Conservation (phyloP, 2,329 filamentous ascomycete genomes). For the Rhynchosporium secalis region DNA sequence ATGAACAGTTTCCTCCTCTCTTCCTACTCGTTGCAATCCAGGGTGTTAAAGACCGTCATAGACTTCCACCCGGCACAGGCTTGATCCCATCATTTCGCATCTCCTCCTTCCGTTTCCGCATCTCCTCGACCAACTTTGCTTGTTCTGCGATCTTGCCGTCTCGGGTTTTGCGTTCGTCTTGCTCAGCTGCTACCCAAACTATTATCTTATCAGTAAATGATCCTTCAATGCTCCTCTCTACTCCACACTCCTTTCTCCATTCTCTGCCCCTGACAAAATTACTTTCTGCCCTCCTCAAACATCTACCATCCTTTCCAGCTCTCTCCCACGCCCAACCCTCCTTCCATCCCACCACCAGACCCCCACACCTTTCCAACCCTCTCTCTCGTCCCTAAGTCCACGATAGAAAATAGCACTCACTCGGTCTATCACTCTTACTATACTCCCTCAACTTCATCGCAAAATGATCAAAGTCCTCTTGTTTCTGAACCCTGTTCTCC, state of each 20-base stretch:
- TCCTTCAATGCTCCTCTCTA: no score
- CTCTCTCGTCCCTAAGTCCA: not conserved
- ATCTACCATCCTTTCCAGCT: not conserved
- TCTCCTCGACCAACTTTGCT: slow-evolving; percentile 42
- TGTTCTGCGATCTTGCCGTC: slow-evolving; percentile 42
- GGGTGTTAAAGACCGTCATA: slow-evolving; percentile 15
- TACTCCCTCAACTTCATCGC: slow-evolving; percentile 82
- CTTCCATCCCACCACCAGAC: not conserved
- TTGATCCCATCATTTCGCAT: slow-evolving; percentile 40
- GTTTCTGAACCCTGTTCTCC: slow-evolving; percentile 71
- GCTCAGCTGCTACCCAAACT: slow-evolving; percentile 50
- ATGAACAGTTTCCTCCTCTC: not conserved
- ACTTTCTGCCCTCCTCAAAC: not conserved
- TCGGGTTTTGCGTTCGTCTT: slow-evolving; percentile 42
- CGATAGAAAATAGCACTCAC: slow-evolving; percentile 51
- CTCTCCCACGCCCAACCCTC: not conserved
- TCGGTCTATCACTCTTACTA: slow-evolving; percentile 87
- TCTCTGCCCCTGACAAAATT: no score
- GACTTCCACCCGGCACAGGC: slow-evolving; percentile 31
- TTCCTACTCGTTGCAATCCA: no score
- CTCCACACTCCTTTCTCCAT: no score
- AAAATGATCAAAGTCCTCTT: slow-evolving; percentile 89
- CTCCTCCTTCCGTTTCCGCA: slow-evolving; percentile 44
- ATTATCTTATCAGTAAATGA: not conserved
- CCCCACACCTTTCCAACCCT: not conserved